Evolutionary conservation across 139 green algal genomes (phyloP).

Genomic region (Coelastrella sp.): DNA sequence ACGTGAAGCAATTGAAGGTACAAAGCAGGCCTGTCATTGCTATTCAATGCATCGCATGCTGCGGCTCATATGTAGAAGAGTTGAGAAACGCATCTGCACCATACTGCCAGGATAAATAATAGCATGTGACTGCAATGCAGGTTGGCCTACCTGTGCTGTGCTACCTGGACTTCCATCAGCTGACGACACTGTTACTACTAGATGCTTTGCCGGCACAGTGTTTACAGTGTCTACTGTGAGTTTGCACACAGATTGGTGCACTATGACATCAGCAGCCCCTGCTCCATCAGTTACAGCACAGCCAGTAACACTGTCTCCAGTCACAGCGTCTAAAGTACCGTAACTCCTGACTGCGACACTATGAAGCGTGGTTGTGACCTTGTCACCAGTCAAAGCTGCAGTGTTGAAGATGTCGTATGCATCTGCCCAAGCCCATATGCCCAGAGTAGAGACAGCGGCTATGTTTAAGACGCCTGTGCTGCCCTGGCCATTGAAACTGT

Average conservation of each 20-base stretch:
- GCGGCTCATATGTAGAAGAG: too few relatives aligned
- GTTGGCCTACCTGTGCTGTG: not conserved
- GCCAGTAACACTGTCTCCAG: not conserved
- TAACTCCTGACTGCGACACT: slow-evolving; percentile 5
- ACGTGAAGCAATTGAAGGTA: not conserved
- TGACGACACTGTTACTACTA: not conserved
- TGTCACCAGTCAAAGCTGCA: slow-evolving; percentile 34
- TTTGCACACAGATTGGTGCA: slow-evolving; percentile 12
- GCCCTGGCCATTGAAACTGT: slow-evolving; percentile 26
- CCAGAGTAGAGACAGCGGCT: slow-evolving; percentile 6
- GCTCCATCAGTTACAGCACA: not conserved
- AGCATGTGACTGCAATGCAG: too few relatives aligned
- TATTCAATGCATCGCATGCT: not conserved
- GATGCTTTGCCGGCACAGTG: slow-evolving; percentile 19
- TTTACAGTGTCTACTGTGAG: slow-evolving; percentile 38
- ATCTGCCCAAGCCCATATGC: slow-evolving; percentile 45
- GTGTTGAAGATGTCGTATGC: slow-evolving; percentile 64
- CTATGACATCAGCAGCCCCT: not conserved
- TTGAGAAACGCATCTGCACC: too few relatives aligned
- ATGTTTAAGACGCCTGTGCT: not conserved
- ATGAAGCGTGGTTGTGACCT: slow-evolving; percentile 22
- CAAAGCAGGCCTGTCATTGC: not conserved
- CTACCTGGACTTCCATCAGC: not conserved
- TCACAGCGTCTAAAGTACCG: not conserved
- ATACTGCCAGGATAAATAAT: too few relatives aligned